Conservation (phyloP, 2,329 filamentous ascomycete genomes). For the Penicillium nordicum region DNA sequence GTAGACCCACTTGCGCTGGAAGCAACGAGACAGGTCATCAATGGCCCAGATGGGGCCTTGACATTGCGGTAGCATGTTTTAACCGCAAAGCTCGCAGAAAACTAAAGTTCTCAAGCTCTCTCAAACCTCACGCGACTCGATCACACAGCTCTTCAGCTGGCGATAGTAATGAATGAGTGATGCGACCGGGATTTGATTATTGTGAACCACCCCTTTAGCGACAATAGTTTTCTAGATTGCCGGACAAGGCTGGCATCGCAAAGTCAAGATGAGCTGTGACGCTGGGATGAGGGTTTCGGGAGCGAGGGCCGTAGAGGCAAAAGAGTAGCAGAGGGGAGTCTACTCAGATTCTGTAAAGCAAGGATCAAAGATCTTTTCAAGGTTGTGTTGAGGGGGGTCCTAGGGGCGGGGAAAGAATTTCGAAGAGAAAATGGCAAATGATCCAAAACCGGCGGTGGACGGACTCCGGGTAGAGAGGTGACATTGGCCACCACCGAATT, state of each 20-base stretch:
- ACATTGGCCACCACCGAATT: constrained; percentile 15
- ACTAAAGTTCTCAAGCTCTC: constrained; percentile 14
- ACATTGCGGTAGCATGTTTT: constrained; percentile 55
- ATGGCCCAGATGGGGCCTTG: constrained; percentile 56
- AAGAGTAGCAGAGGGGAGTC: not conserved
- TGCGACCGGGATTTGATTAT: constrained; percentile 7
- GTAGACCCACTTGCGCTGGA: constrained; percentile 52
- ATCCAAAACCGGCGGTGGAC: constrained; percentile 19
- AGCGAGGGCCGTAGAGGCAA: constrained; percentile 10
- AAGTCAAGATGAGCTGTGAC: constrained; percentile 7
- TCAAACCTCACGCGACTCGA: constrained; percentile 7
- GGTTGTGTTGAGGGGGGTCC: not conserved
- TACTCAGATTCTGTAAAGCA: not conserved
- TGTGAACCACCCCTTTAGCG: constrained; percentile 11
- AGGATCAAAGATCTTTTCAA: not conserved
- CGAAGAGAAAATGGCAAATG: constrained; percentile 6
- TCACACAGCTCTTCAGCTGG: constrained; percentile 4
- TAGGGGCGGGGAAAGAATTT: not conserved
- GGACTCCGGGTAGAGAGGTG: constrained; percentile 9
- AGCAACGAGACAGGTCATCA: constrained; percentile 62
- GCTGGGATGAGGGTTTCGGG: constrained; percentile 2
- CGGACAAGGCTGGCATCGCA: constrained; percentile 29
- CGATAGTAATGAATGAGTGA: constrained; percentile 1
- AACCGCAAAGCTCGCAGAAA: constrained; percentile 11
- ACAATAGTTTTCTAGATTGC: constrained; percentile 18